Evolutionary conservation across 176 grass and related monocot genomes (phyloP).

Genomic region (Leersia perrieri): DNA sequence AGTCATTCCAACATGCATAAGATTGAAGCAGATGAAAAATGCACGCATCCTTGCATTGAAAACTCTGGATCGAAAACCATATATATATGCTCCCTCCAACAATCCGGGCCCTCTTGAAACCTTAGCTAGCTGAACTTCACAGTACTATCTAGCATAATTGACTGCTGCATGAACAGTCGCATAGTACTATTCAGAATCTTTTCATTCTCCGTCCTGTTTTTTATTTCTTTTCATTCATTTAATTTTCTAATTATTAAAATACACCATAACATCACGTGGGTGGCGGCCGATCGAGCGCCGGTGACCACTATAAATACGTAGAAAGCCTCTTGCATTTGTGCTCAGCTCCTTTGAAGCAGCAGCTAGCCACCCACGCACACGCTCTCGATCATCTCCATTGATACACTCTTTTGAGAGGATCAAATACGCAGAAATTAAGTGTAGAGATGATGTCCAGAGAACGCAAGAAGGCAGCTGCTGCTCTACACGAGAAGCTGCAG

Average conservation of each 20-base stretch:
- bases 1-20: too few species aligned
- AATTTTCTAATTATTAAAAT: background rate
- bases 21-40: too few species aligned
- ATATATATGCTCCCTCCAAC: background rate
- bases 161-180: background rate
- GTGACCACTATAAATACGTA: constrained; percentile 7
- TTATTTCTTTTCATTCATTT: background rate
- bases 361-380: background rate
- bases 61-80: too few species aligned
- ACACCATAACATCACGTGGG: constrained; percentile 11
- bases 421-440: background rate
- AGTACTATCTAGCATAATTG: too few species aligned
- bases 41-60: too few species aligned
- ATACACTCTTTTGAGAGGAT: background rate
- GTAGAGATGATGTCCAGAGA: constrained; percentile 63
- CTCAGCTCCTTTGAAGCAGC: background rate
- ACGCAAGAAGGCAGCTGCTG: constrained; percentile 60
- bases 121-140: too few species aligned
- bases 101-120: background rate
- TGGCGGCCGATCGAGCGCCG: background rate
- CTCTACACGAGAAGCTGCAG: constrained; percentile 76
- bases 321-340: background rate
- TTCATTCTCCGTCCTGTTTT: background rate
- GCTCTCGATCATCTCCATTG: background rate
- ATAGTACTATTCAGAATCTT: background rate